These are phyloP conservation scores for Apiospora rasikravindrae DNA, from an alignment of 2,329 filamentous ascomycete genomes.

Conservation along the genomic window DNA sequence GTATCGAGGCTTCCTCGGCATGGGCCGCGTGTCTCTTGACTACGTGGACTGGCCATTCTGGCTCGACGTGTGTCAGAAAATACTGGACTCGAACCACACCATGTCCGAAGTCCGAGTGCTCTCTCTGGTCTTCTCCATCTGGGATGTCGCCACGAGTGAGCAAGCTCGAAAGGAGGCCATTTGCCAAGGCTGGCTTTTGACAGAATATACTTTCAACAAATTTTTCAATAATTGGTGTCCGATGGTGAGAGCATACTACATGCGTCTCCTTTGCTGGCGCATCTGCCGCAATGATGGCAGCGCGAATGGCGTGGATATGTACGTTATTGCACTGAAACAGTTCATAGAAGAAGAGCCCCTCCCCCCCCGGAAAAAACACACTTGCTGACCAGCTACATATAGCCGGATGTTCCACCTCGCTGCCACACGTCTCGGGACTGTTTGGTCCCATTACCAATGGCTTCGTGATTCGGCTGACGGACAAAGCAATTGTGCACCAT, in stretches of 20 bases:
- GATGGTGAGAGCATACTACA: conserved; percentile 92
- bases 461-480: conserved; percentile 70
- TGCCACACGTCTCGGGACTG: conserved; percentile 69
- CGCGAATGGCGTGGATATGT: conserved; percentile 69
- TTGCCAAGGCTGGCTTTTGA: conserved; percentile 77
- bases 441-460: conserved; percentile 82
- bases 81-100: conserved; percentile 83
- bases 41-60: conserved; percentile 84
- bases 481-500: conserved; percentile 62
- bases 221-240: conserved; percentile 95
- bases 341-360: not conserved
- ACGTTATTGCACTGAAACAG: conserved; percentile 45
- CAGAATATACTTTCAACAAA: conserved; percentile 75
- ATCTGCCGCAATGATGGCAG: conserved; percentile 77
- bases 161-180: conserved; percentile 70
- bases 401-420: conserved; percentile 74
- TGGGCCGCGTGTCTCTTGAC: conserved; percentile 40
- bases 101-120: conserved; percentile 88
- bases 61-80: conserved; percentile 78
- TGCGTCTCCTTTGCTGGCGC: conserved; percentile 89
- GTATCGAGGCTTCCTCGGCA: conserved; percentile 53
- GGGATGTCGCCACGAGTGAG: conserved; percentile 73
- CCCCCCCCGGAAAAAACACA: too few relatives aligned
- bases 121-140: conserved; percentile 80
- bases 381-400: conserved; percentile 32